Evolutionary conservation across 208 protist species (phyloP), one percentile per base, ranked within the genome.

Genomic region (Acanthamoeba lenticulata): DNA sequence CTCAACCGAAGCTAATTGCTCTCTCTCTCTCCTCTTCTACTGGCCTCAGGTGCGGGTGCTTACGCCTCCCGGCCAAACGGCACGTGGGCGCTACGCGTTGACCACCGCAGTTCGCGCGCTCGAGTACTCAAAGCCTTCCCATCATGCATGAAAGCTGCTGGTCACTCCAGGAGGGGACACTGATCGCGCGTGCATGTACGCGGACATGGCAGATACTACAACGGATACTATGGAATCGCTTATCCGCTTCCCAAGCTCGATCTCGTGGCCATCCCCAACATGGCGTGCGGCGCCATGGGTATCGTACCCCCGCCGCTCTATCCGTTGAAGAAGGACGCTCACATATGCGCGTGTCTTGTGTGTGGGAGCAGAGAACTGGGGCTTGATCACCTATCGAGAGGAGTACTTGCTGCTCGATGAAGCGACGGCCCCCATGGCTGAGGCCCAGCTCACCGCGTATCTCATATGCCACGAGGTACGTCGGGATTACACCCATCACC

Each of bases 301-400:
- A 99, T n/a, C 40, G 0, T 52, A n/a, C n/a, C n/a, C n/a, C n/a
- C n/a, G n/a, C n/a, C n/a, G n/a, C n/a, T n/a, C n/a, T n/a, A n/a
- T n/a, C n/a, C n/a, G n/a, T n/a, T n/a, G n/a, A n/a, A n/a, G n/a
- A n/a, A n/a, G n/a, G n/a, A n/a, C n/a, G n/a, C 32, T 36, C 5
- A 89, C 13, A 62, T 34, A 34, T 52, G 0, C 0, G 9, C 2
- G 5, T 21, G 42, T n/a, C n/a, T n/a, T n/a, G n/a, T n/a, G n/a
- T n/a, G n/a, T n/a, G n/a, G n/a, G n/a, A n/a, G n/a, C 32, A 89
- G 99, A 98, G 92, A 99, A 99, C 96, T 99, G 98, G 97, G 98
- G 98, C 27, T 98, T 98, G 72, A 98, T 99, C 57, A 98, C 97
- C 1, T 99, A 98, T 95, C 96, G 98, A 72, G 98, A 99, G 88